phyloP scores from a whole-genome alignment of 768 basidiomycete species.

The Trametes sanguinea region DNA sequence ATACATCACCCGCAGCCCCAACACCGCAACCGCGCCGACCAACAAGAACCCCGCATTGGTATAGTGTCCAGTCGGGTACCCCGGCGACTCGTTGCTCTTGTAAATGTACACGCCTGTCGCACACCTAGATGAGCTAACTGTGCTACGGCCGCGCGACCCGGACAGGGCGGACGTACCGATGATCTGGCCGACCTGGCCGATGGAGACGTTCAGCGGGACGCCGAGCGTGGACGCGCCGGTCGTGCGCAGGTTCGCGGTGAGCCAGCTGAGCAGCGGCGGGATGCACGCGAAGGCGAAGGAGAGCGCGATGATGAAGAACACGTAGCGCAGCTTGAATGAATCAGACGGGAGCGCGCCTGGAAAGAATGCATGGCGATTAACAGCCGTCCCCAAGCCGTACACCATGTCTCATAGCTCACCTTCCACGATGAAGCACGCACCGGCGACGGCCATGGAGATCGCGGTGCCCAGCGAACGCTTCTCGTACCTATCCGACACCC shows the following conservation, averaged over 20 bases:
- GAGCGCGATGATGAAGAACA: slow-evolving; percentile 35
- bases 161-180: slow-evolving; percentile 24
- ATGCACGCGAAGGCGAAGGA: slow-evolving; percentile 37
- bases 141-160: neutral
- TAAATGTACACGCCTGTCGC: slow-evolving; percentile 31
- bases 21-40: slow-evolving; percentile 23
- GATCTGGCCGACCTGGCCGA: slow-evolving; percentile 41
- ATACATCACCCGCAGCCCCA: slow-evolving; percentile 22
- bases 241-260: slow-evolving; percentile 36
- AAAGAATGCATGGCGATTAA: too few species aligned
- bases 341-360: slow-evolving; percentile 27
- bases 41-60: slow-evolving; percentile 37
- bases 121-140: too few species aligned
- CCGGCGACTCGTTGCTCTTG: slow-evolving; percentile 33
- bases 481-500: slow-evolving; percentile 25
- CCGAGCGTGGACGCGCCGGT: slow-evolving; percentile 36
- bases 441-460: slow-evolving; percentile 23
- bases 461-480: slow-evolving; percentile 23
- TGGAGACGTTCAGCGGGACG: slow-evolving; percentile 36
- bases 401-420: slow-evolving; percentile 5
- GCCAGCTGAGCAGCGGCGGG: slow-evolving; percentile 39
- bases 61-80: slow-evolving; percentile 40
- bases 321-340: slow-evolving; percentile 35
- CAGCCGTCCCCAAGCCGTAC: neutral
- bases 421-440: slow-evolving; percentile 24